These are phyloP conservation scores for Phaeoacremonium minimum DNA, from an alignment of 2,329 filamentous ascomycete genomes.

Conservation along the genomic window DNA sequence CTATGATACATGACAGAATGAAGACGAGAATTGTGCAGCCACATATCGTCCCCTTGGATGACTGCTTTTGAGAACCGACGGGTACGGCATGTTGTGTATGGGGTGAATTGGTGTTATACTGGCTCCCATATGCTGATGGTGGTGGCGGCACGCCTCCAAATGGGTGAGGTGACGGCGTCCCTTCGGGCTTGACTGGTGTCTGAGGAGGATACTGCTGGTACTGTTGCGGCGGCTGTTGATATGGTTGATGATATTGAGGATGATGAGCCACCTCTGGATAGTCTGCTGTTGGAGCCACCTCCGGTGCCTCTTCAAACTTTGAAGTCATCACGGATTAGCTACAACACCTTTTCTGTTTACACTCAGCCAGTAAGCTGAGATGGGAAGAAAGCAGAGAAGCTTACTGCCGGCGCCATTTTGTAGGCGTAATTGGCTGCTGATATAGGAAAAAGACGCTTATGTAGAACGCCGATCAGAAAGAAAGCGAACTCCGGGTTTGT, in stretches of 20 bases:
- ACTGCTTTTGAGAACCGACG: background rate
- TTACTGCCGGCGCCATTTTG: background rate
- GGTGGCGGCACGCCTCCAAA: background rate
- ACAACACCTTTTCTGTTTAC: background rate
- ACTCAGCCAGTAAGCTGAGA: background rate
- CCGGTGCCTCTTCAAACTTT: slow-evolving; percentile 7
- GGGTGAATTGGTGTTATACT: slow-evolving; percentile 5
- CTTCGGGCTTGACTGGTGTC: slow-evolving; percentile 5
- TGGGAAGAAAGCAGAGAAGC: background rate
- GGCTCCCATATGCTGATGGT: slow-evolving; percentile 7
- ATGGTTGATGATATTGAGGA: slow-evolving; percentile 2
- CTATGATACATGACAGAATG: slow-evolving; percentile 33
- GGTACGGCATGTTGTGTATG: background rate
- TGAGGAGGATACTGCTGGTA: slow-evolving; percentile 3
- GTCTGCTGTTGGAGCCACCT: slow-evolving; percentile 1
- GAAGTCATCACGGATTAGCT: background rate
- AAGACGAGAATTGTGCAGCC: slow-evolving; percentile 35
- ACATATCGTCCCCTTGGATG: slow-evolving; percentile 15
- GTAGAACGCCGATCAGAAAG: background rate
- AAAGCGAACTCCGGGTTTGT: too few relatives aligned
- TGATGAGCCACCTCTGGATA: slow-evolving; percentile 7
- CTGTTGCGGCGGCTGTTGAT: slow-evolving; percentile 3
- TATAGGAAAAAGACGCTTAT: too few relatives aligned
- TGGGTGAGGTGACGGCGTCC: background rate
- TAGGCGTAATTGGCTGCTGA: too few relatives aligned